Evolutionary conservation across 352 stramenopile genomes (phyloP), one percentile per base, ranked within the genome.

Genomic region (Phytophthora rubi): DNA sequence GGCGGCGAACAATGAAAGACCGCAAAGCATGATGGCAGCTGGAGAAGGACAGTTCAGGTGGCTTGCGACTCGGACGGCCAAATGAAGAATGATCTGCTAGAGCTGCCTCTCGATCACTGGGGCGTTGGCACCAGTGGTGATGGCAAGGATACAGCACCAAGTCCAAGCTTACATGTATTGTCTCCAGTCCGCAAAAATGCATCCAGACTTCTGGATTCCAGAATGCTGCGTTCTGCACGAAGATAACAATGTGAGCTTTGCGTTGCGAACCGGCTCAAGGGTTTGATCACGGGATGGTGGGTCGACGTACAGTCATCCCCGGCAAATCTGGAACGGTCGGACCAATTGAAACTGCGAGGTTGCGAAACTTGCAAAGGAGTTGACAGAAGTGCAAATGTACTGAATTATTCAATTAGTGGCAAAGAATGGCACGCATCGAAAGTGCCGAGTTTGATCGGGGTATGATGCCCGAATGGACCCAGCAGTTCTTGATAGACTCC

Each of bases 1-100:
- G 56, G 62, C 60, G 21, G 54, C 44, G n/a, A 70, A 39, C 4
- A 74, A 6, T 39, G 67, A 10, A 23, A 74, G 26, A 57, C 67
- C 67, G 26, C 45, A 37, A 10, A 74, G 30, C 67, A 74, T 74
- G 16, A 13, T 60, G 39, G n/a, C 15, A 21, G 39, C 15, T 48
- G 7, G 28, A 30, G 28, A 44, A 18, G 2, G 8, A 5, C 30
- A 7, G 23, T 23, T 32, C 16, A 3, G n/a, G 12, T 13, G 21
- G 8, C 45, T 56, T 73, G 28, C 1, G 33, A 35, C 35, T 53
- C 45, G 7, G 35, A 35, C 26, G 23, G 28, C 23, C 6, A 61
- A 67, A 68, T 53, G 57, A 54, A 32, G 13, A 72, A 62, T 72
- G 65, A 37, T 48, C 47, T 33, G 47, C 26, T 23, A 5, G 35